These are phyloP conservation scores for Backusella luteola DNA, from an alignment of 192 early-diverging fungal genomes.

Conservation along the genomic window DNA sequence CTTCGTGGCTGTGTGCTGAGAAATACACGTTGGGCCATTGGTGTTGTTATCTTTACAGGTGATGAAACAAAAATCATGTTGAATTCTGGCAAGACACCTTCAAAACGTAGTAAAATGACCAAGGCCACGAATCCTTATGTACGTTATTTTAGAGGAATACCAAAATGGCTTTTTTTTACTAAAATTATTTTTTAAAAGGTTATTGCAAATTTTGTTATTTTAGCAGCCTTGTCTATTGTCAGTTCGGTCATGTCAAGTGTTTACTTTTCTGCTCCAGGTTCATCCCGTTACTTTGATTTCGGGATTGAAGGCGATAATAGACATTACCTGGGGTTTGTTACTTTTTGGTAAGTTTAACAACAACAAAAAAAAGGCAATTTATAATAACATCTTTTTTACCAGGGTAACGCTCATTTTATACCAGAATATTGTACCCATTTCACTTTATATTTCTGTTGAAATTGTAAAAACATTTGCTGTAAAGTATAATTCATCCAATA, in stretches of 20 bases:
- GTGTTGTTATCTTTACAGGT: constrained; percentile 86
- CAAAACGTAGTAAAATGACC: constrained; percentile 90
- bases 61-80: constrained; percentile 96
- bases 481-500: constrained; percentile 9
- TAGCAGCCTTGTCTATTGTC: constrained; percentile 72
- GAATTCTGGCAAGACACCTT: constrained; percentile 91
- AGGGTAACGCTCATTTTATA: constrained; percentile 87
- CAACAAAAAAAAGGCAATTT: no score
- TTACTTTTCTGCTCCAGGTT: constrained; percentile 57
- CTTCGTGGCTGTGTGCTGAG: constrained; percentile 91
- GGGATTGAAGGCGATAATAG: constrained; percentile 49
- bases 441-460: constrained; percentile 91
- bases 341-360: constrained; percentile 57
- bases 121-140: constrained; percentile 90
- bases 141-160: constrained; percentile 11
- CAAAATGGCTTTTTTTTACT: background rate
- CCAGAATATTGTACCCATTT: constrained; percentile 97
- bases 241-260: constrained; percentile 66
- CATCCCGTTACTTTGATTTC: constrained; percentile 49
- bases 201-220: constrained; percentile 75
- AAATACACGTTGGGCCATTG: constrained; percentile 89
- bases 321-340: constrained; percentile 61
- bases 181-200: constrained; percentile 43
- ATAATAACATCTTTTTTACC: background rate
- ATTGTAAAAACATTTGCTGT: constrained; percentile 87